Percentiles rank a stretch among this genome's conserved stretches.
Evolutionary conservation across 768 basidiomycete genomes (phyloP).

Genomic region (Boletus reticuloceps): DNA sequence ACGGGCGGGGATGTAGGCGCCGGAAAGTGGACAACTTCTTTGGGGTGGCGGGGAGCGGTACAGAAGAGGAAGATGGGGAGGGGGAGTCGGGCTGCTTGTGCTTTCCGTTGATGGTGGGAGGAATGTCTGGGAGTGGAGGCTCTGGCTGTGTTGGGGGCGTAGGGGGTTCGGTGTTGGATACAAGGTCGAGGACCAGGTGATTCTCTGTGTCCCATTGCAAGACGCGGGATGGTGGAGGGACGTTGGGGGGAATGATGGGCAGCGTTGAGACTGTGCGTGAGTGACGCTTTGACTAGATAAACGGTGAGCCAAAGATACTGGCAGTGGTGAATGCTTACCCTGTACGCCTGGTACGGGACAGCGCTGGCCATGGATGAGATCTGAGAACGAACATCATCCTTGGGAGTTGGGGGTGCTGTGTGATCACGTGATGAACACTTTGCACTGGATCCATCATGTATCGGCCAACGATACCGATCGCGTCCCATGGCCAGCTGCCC

Average conservation of each 20-base stretch:
- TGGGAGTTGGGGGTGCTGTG: too few relatives aligned
- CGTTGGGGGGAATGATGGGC: conserved; percentile 20
- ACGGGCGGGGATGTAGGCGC: conserved; percentile 41
- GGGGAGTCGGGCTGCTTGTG: not conserved
- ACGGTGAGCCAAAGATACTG: not conserved
- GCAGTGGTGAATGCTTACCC: conserved; percentile 23
- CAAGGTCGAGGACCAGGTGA: conserved; percentile 5
- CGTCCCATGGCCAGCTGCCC: conserved; percentile 35
- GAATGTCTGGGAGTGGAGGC: not conserved
- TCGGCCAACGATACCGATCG: conserved; percentile 16
- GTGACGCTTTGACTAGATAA: conserved; percentile 45
- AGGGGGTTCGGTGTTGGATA: not conserved
- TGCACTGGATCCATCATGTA: conserved; percentile 15
- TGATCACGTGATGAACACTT: conserved; percentile 15
- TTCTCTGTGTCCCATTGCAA: conserved; percentile 17
- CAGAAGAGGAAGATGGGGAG: conserved; percentile 8
- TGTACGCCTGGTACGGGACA: conserved; percentile 54
- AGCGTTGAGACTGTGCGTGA: conserved; percentile 37
- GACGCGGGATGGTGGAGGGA: conserved; percentile 2
- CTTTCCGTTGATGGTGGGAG: conserved; percentile 6
- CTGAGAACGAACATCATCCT: not conserved
- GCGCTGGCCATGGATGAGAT: conserved; percentile 11
- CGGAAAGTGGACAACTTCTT: conserved; percentile 51
- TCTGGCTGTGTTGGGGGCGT: too few relatives aligned
- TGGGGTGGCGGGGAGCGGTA: not conserved